Evolutionary conservation across 805 yeast genomes (phyloP).

Genomic region (Cyberlindnera amylophila): DNA sequence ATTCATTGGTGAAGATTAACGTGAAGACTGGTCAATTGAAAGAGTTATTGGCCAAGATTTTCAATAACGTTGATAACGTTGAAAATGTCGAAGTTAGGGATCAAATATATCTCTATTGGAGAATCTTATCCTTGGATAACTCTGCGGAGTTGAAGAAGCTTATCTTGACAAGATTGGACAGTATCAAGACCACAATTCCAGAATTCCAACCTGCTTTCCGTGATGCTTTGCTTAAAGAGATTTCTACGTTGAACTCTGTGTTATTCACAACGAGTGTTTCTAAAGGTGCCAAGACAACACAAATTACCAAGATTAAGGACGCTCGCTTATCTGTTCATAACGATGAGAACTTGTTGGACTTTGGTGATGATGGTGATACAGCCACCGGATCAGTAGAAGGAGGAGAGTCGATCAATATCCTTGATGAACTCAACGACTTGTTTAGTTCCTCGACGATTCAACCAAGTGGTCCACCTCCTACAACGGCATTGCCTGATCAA

Average conservation of each 20-base stretch:
- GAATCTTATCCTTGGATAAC: slow-evolving; percentile 53
- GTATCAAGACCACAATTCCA: slow-evolving; percentile 68
- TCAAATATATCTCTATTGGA: slow-evolving; percentile 77
- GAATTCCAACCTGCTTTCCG: slow-evolving; percentile 65
- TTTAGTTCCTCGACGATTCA: slow-evolving; percentile 42
- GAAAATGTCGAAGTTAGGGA: slow-evolving; percentile 79
- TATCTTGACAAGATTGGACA: slow-evolving; percentile 62
- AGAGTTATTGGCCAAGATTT: slow-evolving; percentile 50
- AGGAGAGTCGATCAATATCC: slow-evolving; percentile 36
- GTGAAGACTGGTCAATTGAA: slow-evolving; percentile 37
- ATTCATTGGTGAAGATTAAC: slow-evolving; percentile 58
- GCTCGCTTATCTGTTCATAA: slow-evolving; percentile 71
- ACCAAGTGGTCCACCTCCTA: slow-evolving; percentile 7
- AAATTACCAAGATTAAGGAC: slow-evolving; percentile 66
- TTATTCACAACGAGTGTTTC: slow-evolving; percentile 74
- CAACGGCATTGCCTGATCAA: background rate
- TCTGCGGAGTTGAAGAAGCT: slow-evolving; percentile 40
- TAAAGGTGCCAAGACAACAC: slow-evolving; percentile 32
- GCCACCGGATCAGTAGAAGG: slow-evolving; percentile 14
- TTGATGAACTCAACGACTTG: slow-evolving; percentile 75
- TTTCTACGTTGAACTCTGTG: slow-evolving; percentile 84
- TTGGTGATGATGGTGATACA: slow-evolving; percentile 54
- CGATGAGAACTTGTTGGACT: slow-evolving; percentile 84
- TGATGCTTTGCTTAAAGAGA: slow-evolving; percentile 64
- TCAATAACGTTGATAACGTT: slow-evolving; percentile 62